phyloP scores from a whole-genome alignment of 1,284 basidiomycete species.

The Trametes hirsuta region DNA sequence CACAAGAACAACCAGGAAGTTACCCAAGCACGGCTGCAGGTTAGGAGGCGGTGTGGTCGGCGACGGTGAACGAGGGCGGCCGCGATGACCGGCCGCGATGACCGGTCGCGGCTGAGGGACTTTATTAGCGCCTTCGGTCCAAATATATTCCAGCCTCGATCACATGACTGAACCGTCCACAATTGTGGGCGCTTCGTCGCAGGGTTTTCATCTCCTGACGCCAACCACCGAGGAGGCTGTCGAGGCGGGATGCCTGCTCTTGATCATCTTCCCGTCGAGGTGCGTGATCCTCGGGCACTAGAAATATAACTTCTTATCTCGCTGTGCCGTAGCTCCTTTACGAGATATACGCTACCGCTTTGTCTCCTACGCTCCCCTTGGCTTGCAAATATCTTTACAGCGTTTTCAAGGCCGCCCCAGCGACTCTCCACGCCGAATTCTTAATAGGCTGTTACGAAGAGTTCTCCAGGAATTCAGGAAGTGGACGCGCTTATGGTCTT shows the following conservation, averaged over 20 bases:
- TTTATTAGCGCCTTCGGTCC: not conserved
- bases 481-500: constrained; percentile 28
- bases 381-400: constrained; percentile 53
- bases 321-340: constrained; percentile 60
- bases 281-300: not conserved
- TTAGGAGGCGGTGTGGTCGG: not conserved
- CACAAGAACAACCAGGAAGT: not conserved
- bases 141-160: constrained; percentile 28
- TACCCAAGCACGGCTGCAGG: not conserved
- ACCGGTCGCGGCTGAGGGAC: not conserved
- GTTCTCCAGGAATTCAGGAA: constrained; percentile 9
- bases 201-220: constrained; percentile 6
- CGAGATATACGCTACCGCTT: constrained; percentile 69
- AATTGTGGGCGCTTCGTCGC: constrained; percentile 26
- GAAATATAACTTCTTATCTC: not conserved
- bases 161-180: constrained; percentile 22
- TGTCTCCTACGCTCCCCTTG: constrained; percentile 61
- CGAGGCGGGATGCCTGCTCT: not conserved
- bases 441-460: constrained; percentile 44
- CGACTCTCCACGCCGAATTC: constrained; percentile 62
- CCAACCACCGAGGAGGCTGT: not conserved
- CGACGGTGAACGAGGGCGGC: not conserved
- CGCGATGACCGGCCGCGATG: not conserved
- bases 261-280: constrained; percentile 22
- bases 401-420: constrained; percentile 55